Conservation (phyloP, 2,329 filamentous ascomycete species). For the Colletotrichum incanum region DNA sequence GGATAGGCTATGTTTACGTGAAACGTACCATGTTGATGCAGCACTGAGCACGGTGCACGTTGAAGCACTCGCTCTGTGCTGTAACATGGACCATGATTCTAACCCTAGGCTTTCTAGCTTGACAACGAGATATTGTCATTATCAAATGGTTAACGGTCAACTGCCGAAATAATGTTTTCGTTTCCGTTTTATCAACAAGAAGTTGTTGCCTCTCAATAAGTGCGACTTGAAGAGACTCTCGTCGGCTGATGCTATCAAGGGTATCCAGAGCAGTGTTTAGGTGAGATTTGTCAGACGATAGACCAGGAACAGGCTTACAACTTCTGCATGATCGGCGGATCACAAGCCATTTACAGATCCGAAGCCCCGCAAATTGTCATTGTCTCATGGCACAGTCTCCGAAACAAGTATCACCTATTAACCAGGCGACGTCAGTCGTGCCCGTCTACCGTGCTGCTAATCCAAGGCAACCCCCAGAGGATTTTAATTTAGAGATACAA, state of each 20-base stretch:
- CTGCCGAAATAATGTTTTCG: not conserved
- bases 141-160: not conserved
- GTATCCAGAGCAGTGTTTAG: slow-evolving; percentile 12
- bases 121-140: not conserved
- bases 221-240: no score
- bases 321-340: slow-evolving; percentile 19
- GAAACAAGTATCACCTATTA: slow-evolving; percentile 33
- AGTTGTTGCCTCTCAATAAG: no score
- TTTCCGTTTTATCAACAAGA: no score
- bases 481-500: not conserved
- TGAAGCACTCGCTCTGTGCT: not conserved
- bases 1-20: not conserved
- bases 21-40: not conserved
- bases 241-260: not conserved
- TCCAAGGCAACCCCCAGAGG: not conserved
- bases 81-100: not conserved
- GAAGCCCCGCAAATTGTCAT: slow-evolving; percentile 34
- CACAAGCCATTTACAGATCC: slow-evolving; percentile 5
- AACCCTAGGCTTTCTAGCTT: not conserved
- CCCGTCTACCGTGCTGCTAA: not conserved
- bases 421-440: not conserved
- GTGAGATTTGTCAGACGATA: slow-evolving; percentile 28
- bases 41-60: not conserved
- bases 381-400: slow-evolving; percentile 39
- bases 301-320: slow-evolving; percentile 10